Percentiles rank a stretch among this genome's conserved stretches.
phyloP scores from a whole-genome alignment of 495 filamentous ascomycete genomes.

The Hypomontagnella monticulosa region DNA sequence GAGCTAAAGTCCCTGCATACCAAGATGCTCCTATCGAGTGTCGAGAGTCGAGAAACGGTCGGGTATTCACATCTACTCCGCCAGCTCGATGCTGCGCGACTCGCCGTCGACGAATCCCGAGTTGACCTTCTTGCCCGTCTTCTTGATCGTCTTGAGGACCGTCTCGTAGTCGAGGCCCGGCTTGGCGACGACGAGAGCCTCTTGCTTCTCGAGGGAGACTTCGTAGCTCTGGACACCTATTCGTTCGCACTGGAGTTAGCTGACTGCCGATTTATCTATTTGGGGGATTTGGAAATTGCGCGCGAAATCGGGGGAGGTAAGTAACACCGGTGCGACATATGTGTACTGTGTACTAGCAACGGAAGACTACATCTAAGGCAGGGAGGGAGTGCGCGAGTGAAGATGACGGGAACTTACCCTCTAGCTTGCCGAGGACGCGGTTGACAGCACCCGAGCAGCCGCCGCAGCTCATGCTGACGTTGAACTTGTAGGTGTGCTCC shows the following conservation, averaged over 20 bases:
- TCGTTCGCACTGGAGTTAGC: conserved; percentile 4
- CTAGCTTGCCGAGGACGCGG: conserved; percentile 92
- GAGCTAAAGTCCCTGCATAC: too few relatives aligned
- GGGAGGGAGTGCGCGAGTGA: not conserved
- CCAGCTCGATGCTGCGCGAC: conserved; percentile 56
- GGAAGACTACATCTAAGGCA: not conserved
- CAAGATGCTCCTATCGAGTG: too few relatives aligned
- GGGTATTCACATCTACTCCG: conserved; percentile 31
- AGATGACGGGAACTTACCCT: conserved; percentile 67
- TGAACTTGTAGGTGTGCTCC: conserved; percentile 71
- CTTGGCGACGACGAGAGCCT: conserved; percentile 75
- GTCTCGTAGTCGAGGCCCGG: conserved; percentile 73
- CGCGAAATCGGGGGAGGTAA: not conserved
- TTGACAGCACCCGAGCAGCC: conserved; percentile 76
- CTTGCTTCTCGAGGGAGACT: conserved; percentile 85
- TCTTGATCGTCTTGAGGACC: conserved; percentile 88
- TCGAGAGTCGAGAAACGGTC: too few relatives aligned
- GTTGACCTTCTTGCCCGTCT: conserved; percentile 93
- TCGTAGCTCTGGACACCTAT: conserved; percentile 86
- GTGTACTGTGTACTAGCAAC: not conserved
- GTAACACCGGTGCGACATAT: not conserved
- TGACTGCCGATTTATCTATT: not conserved
- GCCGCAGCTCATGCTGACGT: conserved; percentile 70
- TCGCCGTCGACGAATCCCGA: conserved; percentile 70
- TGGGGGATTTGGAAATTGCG: not conserved